phyloP scores from a whole-genome alignment of 2,329 filamentous ascomycete species.

The Aaosphaeria pasadenensis region DNA sequence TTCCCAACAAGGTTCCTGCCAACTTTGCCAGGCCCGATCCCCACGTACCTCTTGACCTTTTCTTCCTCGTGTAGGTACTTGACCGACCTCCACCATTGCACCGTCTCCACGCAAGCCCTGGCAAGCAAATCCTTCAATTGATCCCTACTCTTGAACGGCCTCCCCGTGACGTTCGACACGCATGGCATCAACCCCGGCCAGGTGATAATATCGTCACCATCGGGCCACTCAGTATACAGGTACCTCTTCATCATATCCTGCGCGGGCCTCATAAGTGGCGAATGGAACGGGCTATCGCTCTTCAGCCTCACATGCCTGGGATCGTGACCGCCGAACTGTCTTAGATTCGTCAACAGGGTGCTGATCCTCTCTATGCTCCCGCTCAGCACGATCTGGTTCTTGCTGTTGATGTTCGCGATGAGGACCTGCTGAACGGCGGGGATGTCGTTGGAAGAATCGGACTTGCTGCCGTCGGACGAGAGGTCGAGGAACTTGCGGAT shows the following conservation, averaged over 20 bases:
- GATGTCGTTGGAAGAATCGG: slow-evolving; percentile 64
- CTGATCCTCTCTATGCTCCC: slow-evolving; percentile 81
- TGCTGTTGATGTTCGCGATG: slow-evolving; percentile 92
- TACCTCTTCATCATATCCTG: slow-evolving; percentile 69
- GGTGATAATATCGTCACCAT: slow-evolving; percentile 63
- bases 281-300: slow-evolving; percentile 87
- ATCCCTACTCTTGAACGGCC: slow-evolving; percentile 70
- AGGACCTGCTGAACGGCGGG: slow-evolving; percentile 82
- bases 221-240: slow-evolving; percentile 57
- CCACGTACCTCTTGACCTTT: slow-evolving; percentile 80
- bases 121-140: slow-evolving; percentile 78
- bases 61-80: slow-evolving; percentile 82
- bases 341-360: slow-evolving; percentile 76
- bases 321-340: slow-evolving; percentile 89
- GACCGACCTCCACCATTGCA: slow-evolving; percentile 93
- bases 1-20: slow-evolving; percentile 91
- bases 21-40: slow-evolving; percentile 90
- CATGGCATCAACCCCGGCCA: slow-evolving; percentile 76
- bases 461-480: slow-evolving; percentile 61
- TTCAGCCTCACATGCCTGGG: slow-evolving; percentile 83
- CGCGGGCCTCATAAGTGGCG: slow-evolving; percentile 85
- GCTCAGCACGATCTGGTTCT: slow-evolving; percentile 92
- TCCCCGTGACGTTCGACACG: slow-evolving; percentile 80
- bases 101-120: slow-evolving; percentile 83
- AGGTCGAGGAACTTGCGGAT: slow-evolving; percentile 78